Conservation (phyloP, 2,329 filamentous ascomycete species). For the Cryphonectria parasitica region DNA sequence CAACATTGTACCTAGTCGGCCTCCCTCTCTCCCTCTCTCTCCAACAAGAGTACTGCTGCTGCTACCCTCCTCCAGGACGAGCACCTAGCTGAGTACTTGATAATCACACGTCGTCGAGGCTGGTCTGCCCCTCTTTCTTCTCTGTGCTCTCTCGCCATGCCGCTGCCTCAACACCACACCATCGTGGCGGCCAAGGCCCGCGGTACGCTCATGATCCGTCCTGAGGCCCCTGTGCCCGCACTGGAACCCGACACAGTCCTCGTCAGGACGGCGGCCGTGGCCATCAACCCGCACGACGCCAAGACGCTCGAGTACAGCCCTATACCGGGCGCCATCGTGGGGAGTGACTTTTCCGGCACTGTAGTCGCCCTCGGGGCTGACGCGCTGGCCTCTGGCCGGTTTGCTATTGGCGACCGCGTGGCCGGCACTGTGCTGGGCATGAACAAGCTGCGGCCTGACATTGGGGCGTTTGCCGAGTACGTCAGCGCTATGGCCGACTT, state of each 20-base stretch:
- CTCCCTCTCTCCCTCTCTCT: too few species aligned
- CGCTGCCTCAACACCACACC: too few species aligned
- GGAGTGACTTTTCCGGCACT: slow-evolving; percentile 33
- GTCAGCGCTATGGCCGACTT: background rate
- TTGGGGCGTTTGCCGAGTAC: slow-evolving; percentile 6
- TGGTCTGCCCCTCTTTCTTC: too few species aligned
- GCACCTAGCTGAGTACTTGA: too few species aligned
- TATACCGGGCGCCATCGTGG: slow-evolving; percentile 29
- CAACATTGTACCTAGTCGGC: too few species aligned
- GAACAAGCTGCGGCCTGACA: background rate
- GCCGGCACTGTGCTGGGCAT: slow-evolving; percentile 1
- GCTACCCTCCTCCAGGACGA: too few species aligned
- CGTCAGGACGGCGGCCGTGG: slow-evolving; percentile 30
- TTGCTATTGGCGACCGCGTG: slow-evolving; percentile 1
- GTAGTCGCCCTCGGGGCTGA: slow-evolving; percentile 27
- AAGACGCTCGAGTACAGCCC: slow-evolving; percentile 31
- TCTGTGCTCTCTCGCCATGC: too few species aligned
- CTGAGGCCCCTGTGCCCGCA: background rate
- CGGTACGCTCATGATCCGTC: too few species aligned
- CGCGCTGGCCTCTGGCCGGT: background rate
- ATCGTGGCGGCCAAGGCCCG: too few species aligned
- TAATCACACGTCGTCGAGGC: too few species aligned
- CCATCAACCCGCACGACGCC: slow-evolving; percentile 33
- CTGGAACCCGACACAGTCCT: slow-evolving; percentile 18
- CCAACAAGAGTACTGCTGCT: too few species aligned